A percentile compares a stretch with the other conserved stretches of the same genome.
Evolutionary conservation across 106 monocot species (phyloP).

Genomic region (Dendrobium officinale): DNA sequence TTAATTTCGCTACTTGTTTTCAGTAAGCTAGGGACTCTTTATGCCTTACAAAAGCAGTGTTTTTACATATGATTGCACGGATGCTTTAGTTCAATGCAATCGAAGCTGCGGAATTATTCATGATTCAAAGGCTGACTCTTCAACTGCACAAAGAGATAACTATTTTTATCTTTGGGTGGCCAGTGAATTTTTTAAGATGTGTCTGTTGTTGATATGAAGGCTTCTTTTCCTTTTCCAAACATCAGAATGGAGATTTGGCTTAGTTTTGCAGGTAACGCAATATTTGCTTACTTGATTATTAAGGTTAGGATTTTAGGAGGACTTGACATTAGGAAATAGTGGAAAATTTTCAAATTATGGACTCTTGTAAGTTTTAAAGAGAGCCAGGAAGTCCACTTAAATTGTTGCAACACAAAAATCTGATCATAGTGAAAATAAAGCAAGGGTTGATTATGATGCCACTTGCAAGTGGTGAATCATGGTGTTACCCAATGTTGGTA

Average conservation of each 20-base stretch:
- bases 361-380: neutral
- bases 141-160: neutral
- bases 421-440: neutral
- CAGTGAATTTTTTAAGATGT: neutral
- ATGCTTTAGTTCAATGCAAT: neutral
- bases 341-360: neutral
- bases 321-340: neutral
- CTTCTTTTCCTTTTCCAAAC: too few relatives aligned
- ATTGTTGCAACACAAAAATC: neutral
- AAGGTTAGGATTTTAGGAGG: neutral
- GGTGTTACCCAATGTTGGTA: neutral
- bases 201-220: neutral
- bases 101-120: neutral
- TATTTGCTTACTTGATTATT: neutral
- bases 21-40: neutral
- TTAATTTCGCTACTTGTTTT: neutral
- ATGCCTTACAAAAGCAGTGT: neutral
- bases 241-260: too few relatives aligned
- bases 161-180: neutral
- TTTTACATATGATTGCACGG: neutral
- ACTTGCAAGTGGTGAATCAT: neutral
- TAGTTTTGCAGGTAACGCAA: neutral
- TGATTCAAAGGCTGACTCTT: neutral
- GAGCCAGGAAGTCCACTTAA: neutral
- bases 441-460: neutral